Base-by-base conservation (phyloP, 352 stramenopile genomes). In the Pseudoperonospora humuli region DNA sequence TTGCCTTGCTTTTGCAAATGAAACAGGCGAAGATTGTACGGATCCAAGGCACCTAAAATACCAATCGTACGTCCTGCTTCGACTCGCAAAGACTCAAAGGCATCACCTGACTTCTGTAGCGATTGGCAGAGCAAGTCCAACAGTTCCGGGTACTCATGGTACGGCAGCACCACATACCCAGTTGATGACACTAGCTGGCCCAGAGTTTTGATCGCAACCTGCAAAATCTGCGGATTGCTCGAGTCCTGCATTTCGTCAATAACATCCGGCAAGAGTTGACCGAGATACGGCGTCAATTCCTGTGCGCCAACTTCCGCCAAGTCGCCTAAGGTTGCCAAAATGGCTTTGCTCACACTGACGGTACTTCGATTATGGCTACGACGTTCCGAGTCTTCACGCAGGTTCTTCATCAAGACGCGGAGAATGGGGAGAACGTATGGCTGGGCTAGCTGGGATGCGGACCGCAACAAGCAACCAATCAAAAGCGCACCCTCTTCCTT, bases 401-500 rank as follows among this genome's bases (percentile, higher is more conserved):
- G 36, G 48, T 93, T 93, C 46, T 92, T 88, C 75, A 92, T 92
- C 31, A 93, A 51, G 14, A 81, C 82, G 26, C 82, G 80, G 14
- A 93, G 45, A 39, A 90, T 93, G 14, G 82, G 82, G 5, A 93
- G 64, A 11, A 92, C 82, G 27, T 93, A 93, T 2, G 82, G 82
- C 48, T 90, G 84, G 0, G 79, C 78, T 9, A 93, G 56, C 36
- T 85, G 69, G 2, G 75, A 78, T 1, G 79, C 73, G n/a, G 77
- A 90, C 1, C 75, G 75, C 14, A 93, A 45, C 35, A 93, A 54
- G 45, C 78, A 90, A 21, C 79, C 82, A 27, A 92, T 82, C 18
- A 93, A 50, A 19, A 91, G 54, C 9, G 82, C 76, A 5, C 78
- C 79, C 70, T 93, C 79, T 45, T 93, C 82, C 34, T 90, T 90